Base-by-base conservation (phyloP, 1,284 basidiomycete species). In the Coriolopsis trogii region DNA sequence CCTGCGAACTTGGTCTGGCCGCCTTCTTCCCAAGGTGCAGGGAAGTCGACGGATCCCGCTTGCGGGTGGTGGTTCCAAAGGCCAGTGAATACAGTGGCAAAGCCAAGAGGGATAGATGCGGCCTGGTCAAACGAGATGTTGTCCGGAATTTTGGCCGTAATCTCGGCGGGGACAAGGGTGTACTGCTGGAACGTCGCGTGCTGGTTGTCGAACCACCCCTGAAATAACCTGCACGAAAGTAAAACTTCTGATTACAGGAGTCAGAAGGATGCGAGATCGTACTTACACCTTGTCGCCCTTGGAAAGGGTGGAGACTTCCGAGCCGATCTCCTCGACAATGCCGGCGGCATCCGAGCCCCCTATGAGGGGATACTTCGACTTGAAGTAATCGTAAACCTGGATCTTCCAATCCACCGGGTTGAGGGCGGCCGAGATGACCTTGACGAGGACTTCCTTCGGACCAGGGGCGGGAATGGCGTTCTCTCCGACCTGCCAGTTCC, bases 361-460 rank as follows among this genome's bases (percentile, higher is more conserved):
- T 23, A 60, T 51, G 18, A 36, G 49, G 15, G 60, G 75, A 45
- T 56, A 70, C 3, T 57, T 55, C 1, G 62, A 46, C 15, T 65
- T 18, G 30, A 65, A 33, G 20, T 57, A 12, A 6, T 59, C 61
- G 33, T 56, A 61, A 30, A 59, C 66, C 28, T 69, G 70, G 12
- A 73, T 42, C 58, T 77, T 78, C 63, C 70, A 79, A 61, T 80
- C 80, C n/a, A 76, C 56, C 4, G 79, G 79, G 58, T 81, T 81
- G 10, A 82, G 67, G 3, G 69, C 74, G 8, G 69, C 53, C 0
- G 76, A 59, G 5, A 72, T 53, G 29, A 80, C 53, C 53, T 74
- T 75, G 47, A 81, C 69, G 20, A 80, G 66, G 2, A 82, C 56
- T 55, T 81, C 69, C 5, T 73, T 73, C 0, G 69, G 68, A n/a